These are phyloP conservation scores for Lentithecium fluviatile DNA, from an alignment of 495 filamentous ascomycete genomes.

Conservation along the genomic window DNA sequence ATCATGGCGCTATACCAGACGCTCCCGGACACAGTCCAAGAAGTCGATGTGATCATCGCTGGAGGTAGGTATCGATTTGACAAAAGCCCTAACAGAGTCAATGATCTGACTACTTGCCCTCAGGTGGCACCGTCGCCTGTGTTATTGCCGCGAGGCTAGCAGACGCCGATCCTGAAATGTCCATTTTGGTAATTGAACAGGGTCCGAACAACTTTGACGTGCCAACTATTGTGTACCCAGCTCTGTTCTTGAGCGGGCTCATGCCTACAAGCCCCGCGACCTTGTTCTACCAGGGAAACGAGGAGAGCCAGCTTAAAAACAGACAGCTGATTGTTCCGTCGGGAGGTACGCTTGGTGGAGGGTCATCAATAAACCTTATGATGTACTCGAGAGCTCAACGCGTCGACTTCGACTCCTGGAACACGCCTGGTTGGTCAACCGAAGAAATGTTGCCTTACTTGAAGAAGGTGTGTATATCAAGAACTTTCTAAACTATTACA, in stretches of 20 bases:
- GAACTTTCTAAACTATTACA: not conserved
- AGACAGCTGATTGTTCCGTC: constrained; percentile 51
- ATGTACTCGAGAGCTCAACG: constrained; percentile 42
- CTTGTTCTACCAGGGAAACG: constrained; percentile 42
- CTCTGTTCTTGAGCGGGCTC: constrained; percentile 41
- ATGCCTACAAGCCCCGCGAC: constrained; percentile 41
- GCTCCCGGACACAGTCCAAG: not conserved
- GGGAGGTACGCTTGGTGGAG: constrained; percentile 59
- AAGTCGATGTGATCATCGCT: constrained; percentile 18
- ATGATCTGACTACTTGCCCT: not conserved
- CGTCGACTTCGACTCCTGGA: constrained; percentile 53
- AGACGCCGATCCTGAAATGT: constrained; percentile 50
- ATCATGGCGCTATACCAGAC: not conserved
- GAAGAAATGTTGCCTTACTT: constrained; percentile 52
- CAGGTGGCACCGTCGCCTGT: constrained; percentile 64
- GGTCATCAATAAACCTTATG: constrained; percentile 60
- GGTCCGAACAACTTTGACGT: constrained; percentile 51
- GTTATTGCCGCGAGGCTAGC: constrained; percentile 46
- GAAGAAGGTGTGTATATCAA: constrained; percentile 49
- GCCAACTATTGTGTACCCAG: constrained; percentile 49
- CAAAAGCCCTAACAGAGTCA: not conserved
- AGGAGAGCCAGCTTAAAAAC: constrained; percentile 46
- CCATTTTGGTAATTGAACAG: constrained; percentile 54
- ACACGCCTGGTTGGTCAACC: constrained; percentile 52
- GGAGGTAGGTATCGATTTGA: constrained; percentile 33